Percentiles rank a stretch among this genome's conserved stretches.
Conservation (phyloP, 495 filamentous ascomycete genomes). For the Acidiella bohemica region DNA sequence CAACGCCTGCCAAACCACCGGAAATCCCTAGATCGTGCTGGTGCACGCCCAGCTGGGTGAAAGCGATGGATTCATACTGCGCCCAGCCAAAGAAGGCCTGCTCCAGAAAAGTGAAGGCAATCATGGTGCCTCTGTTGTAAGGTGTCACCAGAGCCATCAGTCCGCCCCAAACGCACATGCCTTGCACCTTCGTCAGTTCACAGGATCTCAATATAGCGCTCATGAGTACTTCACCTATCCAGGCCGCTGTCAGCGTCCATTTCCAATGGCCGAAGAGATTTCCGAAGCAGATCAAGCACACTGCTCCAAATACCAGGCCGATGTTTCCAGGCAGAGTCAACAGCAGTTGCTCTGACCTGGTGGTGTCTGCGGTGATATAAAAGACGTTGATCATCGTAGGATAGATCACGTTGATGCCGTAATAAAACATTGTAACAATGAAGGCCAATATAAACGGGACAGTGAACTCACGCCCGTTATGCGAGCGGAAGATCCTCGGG, state of each 20-base stretch:
- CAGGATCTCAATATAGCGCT: no score
- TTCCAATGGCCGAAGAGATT: slow-evolving; percentile 25
- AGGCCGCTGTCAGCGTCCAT: slow-evolving; percentile 21
- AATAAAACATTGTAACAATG: slow-evolving; percentile 25
- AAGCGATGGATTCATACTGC: slow-evolving; percentile 23
- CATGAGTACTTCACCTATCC: no score
- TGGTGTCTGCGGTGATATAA: slow-evolving; percentile 19
- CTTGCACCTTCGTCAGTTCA: no score
- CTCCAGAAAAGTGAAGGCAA: slow-evolving; percentile 27
- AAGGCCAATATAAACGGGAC: slow-evolving; percentile 19
- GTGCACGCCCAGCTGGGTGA: slow-evolving; percentile 25
- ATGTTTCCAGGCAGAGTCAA: slow-evolving; percentile 25
- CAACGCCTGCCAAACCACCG: slow-evolving; percentile 19
- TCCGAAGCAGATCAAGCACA: slow-evolving; percentile 25
- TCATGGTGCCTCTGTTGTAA: slow-evolving; percentile 22
- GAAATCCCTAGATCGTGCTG: slow-evolving; percentile 26
- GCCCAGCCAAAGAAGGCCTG: slow-evolving; percentile 25
- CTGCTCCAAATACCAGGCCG: slow-evolving; percentile 23
- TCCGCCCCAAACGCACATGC: slow-evolving; percentile 26
- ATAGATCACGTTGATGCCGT: slow-evolving; percentile 22
- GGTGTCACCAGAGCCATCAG: slow-evolving; percentile 25
- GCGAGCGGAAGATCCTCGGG: slow-evolving; percentile 19
- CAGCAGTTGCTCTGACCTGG: slow-evolving; percentile 20
- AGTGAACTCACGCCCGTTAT: slow-evolving; percentile 21
- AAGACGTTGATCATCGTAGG: slow-evolving; percentile 20